A percentile compares a stretch with the other conserved stretches of the same genome.
Conservation (phyloP, 192 early-diverging fungal species). For the Coemansia biformis region DNA sequence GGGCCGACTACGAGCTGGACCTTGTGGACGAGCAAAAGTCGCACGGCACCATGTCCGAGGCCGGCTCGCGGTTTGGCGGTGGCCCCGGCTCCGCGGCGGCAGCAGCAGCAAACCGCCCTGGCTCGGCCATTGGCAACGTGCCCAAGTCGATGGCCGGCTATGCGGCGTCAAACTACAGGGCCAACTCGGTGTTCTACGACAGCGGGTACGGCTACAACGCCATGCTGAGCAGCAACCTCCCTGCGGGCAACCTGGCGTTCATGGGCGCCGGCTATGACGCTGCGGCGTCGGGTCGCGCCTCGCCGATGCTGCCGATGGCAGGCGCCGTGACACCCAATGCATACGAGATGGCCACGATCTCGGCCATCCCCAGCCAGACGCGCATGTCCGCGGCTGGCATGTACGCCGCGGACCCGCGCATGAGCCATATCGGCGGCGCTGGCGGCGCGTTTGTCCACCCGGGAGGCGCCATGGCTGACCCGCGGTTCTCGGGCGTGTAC, state of each 20-base stretch:
- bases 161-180: conserved; percentile 31
- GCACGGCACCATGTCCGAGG: conserved; percentile 38
- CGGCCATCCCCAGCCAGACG: conserved; percentile 1
- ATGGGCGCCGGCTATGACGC: conserved; percentile 24
- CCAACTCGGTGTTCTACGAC: conserved; percentile 50
- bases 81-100: conserved; percentile 20
- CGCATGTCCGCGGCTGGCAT: too few relatives aligned
- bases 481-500: conserved; percentile 23
- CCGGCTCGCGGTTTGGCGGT: conserved; percentile 39
- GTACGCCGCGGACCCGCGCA: too few relatives aligned
- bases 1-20: conserved; percentile 76
- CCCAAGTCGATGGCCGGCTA: conserved; percentile 49
- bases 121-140: conserved; percentile 48
- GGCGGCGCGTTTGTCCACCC: conserved; percentile 25
- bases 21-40: conserved; percentile 47
- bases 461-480: conserved; percentile 9
- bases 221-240: conserved; percentile 30
- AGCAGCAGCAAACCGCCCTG: conserved; percentile 33
- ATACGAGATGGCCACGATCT: conserved; percentile 42
- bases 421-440: conserved; percentile 27
- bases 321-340: conserved; percentile 18
- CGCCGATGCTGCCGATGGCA: conserved; percentile 30
- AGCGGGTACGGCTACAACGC: conserved; percentile 49
- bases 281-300: conserved; percentile 33
- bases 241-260: conserved; percentile 8